Evolutionary conservation across 2,329 filamentous ascomycete species (phyloP).

Genomic region (Colletotrichum agaves): DNA sequence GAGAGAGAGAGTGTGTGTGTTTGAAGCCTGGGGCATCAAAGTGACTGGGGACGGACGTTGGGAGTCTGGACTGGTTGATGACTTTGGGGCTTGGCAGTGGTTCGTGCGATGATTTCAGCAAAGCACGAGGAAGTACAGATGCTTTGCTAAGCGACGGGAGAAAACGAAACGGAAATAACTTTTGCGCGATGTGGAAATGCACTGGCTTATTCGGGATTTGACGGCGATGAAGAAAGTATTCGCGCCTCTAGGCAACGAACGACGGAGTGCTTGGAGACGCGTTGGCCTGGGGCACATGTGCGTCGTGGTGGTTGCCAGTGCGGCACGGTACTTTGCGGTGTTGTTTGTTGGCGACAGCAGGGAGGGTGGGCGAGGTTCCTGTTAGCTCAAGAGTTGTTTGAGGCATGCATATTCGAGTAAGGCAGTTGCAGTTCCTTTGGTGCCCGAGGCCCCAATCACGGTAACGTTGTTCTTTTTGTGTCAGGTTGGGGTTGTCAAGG

Average conservation of each 20-base stretch:
- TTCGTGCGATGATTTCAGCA: not conserved
- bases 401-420: conserved; percentile 29
- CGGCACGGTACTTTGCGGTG: conserved; percentile 26
- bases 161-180: conserved; percentile 9
- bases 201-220: conserved; percentile 7
- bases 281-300: conserved; percentile 27
- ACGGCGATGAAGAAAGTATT: not conserved
- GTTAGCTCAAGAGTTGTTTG: conserved; percentile 29
- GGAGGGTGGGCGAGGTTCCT: conserved; percentile 15
- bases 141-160: not conserved
- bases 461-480: conserved; percentile 15
- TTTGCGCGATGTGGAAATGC: not conserved
- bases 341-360: conserved; percentile 8
- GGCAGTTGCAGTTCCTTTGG: conserved; percentile 24
- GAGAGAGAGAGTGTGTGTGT: too few relatives aligned
- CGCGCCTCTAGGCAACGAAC: not conserved
- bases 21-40: conserved; percentile 15
- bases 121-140: not conserved
- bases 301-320: conserved; percentile 20
- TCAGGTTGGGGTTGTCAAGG: not conserved
- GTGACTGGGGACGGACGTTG: not conserved
- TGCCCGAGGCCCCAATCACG: conserved; percentile 21
- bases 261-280: not conserved
- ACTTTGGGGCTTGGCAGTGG: not conserved
- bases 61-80: conserved; percentile 5